Base-by-base conservation (phyloP, 2,329 filamentous ascomycete species). In the Eutypa lata region DNA sequence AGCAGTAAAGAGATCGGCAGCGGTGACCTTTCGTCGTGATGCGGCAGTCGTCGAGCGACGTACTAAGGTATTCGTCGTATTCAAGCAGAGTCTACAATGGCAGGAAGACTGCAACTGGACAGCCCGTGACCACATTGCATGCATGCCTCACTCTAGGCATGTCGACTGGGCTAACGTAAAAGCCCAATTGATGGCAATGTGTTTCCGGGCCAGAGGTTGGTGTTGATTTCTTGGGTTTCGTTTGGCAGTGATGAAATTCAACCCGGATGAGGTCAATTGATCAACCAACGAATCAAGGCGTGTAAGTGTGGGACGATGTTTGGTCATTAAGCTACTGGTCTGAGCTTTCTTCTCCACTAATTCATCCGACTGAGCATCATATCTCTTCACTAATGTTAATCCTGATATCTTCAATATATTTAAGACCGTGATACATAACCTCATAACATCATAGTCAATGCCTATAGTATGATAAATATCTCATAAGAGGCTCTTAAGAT, bases 41-140 rank as follows among this genome's bases (percentile, higher is more conserved):
- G 76, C 71, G 21, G 75, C 72, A 40, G 77, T 78, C 44, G 81
- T 78, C 50, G 76, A 69, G 63, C 76, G 78, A 53, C 79, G 77
- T 54, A 77, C 72, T 55, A 82, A 62, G 44, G 73, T 70, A 54
- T 75, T 73, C 53, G 78, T 66, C 13, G 35, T 72, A 52, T 79
- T 76, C 50, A 81, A 70, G 71, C 84, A 88, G 63, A 81, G 75
- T 60, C 80, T 76, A 73, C 84, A 89, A 70, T 78, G 79, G 73
- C 84, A 88, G 62, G 80, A 77, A 70, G 62, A 63, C 54, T 80
- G 81, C 72, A 78, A 78, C 77, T 81, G 81, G 63, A 80, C 77
- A 73, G 83, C 81, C 73, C 84, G 81, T 70, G 83, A 84, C 84
- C 86, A 87, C 61, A 90, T 68, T 58, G 79, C 77, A 71, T 83